These are phyloP conservation scores for Kwoniella botswanensis DNA, from an alignment of 768 basidiomycete genomes.

Conservation along the genomic window DNA sequence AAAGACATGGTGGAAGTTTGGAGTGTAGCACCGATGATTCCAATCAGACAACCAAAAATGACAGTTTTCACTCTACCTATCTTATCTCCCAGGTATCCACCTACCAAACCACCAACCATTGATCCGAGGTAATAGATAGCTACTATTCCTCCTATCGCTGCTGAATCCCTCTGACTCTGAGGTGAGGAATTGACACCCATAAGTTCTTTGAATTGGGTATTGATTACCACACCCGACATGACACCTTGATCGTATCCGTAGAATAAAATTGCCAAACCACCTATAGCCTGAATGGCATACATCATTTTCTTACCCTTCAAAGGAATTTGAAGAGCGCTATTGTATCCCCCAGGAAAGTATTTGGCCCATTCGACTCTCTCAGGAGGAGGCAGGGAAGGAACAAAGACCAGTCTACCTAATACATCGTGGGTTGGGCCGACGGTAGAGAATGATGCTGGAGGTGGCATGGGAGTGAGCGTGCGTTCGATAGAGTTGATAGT, in stretches of 20 bases:
- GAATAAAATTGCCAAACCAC: constrained; percentile 36
- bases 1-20: constrained; percentile 35
- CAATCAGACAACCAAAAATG: constrained; percentile 30
- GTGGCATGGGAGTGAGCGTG: not conserved
- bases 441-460: constrained; percentile 13
- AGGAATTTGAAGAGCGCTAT: constrained; percentile 8
- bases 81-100: constrained; percentile 40
- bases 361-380: constrained; percentile 12
- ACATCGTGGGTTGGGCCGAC: constrained; percentile 15
- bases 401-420: constrained; percentile 11
- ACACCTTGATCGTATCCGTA: constrained; percentile 36
- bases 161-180: constrained; percentile 9
- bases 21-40: constrained; percentile 45
- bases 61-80: constrained; percentile 42
- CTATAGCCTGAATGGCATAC: constrained; percentile 32
- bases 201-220: constrained; percentile 30
- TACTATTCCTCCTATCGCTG: constrained; percentile 43
- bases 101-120: constrained; percentile 39
- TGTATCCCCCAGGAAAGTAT: constrained; percentile 22
- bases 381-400: constrained; percentile 15
- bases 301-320: constrained; percentile 17
- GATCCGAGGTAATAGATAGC: constrained; percentile 43
- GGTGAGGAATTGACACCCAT: constrained; percentile 35
- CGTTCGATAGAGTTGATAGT: constrained; percentile 2
- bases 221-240: constrained; percentile 30